phyloP scores from a whole-genome alignment of 352 stramenopile species.

The Globisporangium paddicum region DNA sequence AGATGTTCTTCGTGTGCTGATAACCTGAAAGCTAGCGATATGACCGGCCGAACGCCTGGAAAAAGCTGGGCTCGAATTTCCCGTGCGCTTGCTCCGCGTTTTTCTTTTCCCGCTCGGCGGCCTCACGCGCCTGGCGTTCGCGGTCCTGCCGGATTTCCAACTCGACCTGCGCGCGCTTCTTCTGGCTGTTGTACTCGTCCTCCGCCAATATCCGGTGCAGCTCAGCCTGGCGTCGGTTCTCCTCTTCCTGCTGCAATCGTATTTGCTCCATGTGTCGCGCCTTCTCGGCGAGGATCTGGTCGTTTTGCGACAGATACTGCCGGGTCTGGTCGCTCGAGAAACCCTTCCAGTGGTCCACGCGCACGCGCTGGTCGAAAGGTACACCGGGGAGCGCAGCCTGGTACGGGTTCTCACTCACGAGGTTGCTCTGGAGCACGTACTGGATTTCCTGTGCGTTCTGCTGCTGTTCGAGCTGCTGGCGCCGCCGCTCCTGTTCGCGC shows the following conservation, averaged over 20 bases:
- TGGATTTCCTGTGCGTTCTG: constrained; percentile 55
- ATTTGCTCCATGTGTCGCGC: constrained; percentile 30
- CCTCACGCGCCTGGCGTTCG: constrained; percentile 44
- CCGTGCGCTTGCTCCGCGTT: constrained; percentile 45
- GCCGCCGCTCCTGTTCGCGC: constrained; percentile 27
- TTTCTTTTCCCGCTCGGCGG: constrained; percentile 44
- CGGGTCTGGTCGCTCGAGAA: constrained; percentile 59
- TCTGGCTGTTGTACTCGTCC: constrained; percentile 49
- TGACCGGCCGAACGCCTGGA: constrained; percentile 67
- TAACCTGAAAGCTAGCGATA: constrained; percentile 44
- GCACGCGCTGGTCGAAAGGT: constrained; percentile 46
- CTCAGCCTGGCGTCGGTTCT: constrained; percentile 29
- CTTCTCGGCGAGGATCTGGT: constrained; percentile 52
- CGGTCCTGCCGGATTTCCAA: constrained; percentile 46
- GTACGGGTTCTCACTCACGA: constrained; percentile 68
- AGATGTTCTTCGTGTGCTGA: neutral
- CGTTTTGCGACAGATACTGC: constrained; percentile 48
- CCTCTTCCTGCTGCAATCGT: constrained; percentile 28
- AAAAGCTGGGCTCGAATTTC: constrained; percentile 71
- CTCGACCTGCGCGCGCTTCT: constrained; percentile 41
- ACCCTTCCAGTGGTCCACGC: constrained; percentile 80
- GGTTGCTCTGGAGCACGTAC: constrained; percentile 48
- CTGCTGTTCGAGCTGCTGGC: constrained; percentile 38
- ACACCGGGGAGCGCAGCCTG: constrained; percentile 39
- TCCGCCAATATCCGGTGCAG: constrained; percentile 39